A percentile compares a stretch with the other conserved stretches of the same genome.
Evolutionary conservation across 768 basidiomycete genomes (phyloP).

Genomic region (Daedalea quercina): DNA sequence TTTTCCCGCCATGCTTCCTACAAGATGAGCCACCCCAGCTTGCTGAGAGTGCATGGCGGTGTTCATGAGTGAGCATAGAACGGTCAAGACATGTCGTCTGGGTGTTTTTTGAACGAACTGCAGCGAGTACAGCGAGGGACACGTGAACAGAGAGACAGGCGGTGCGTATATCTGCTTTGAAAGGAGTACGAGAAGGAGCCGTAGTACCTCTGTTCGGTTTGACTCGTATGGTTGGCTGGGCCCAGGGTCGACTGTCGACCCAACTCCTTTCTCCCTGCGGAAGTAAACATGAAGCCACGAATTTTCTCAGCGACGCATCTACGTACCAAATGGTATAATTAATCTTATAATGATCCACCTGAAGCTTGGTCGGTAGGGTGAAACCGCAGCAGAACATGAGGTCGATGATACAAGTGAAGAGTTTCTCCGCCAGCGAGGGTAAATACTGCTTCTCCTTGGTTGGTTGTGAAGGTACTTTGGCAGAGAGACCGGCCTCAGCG

Average conservation of each 20-base stretch:
- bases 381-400: slow-evolving; percentile 92
- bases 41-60: slow-evolving; percentile 72
- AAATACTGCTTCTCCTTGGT: slow-evolving; percentile 36
- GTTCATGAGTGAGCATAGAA: slow-evolving; percentile 91
- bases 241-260: slow-evolving; percentile 74
- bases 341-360: slow-evolving; percentile 76
- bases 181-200: slow-evolving; percentile 79
- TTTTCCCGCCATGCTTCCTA: slow-evolving; percentile 68
- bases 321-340: slow-evolving; percentile 85
- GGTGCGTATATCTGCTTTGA: slow-evolving; percentile 88
- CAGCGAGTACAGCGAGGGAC: slow-evolving; percentile 70
- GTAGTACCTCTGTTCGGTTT: slow-evolving; percentile 86
- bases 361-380: slow-evolving; percentile 72
- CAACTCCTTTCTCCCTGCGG: slow-evolving; percentile 89
- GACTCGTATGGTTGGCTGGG: slow-evolving; percentile 57
- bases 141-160: slow-evolving; percentile 59
- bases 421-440: slow-evolving; percentile 75
- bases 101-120: slow-evolving; percentile 72
- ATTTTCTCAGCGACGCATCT: background rate
- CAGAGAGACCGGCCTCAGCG: slow-evolving; percentile 5
- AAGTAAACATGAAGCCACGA: background rate
- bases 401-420: slow-evolving; percentile 78
- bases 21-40: slow-evolving; percentile 38
- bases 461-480: slow-evolving; percentile 4
- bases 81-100: slow-evolving; percentile 79